Base-by-base conservation (phyloP, 2,329 filamentous ascomycete species). In the Aureobasidium sp. region DNA sequence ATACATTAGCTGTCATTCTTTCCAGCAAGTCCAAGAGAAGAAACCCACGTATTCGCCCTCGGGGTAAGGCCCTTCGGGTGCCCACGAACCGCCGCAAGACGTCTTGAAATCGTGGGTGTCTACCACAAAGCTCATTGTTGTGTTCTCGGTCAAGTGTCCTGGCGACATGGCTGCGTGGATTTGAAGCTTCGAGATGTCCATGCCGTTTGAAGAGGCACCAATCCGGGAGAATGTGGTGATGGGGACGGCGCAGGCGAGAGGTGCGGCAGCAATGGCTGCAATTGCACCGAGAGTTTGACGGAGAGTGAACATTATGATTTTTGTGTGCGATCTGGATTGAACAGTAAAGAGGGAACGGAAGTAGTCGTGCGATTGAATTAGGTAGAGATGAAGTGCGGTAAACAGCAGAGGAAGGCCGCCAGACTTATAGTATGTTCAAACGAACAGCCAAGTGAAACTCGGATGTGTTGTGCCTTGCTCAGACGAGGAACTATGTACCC, bases 121-220 rank as follows among this genome's bases (percentile, higher is more conserved):
- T 12, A 57, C 48, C 17, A 51, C 22, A 22, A 57, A 55, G 38
- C 16, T 42, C 37, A 57, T 38, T 16, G 56, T 45, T 12, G 32
- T 34, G 34, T 56, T 49, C 8, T 51, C 22, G 16, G 37, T 50
- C 22, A 40, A 44, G 34, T 40, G 24, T n/a, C 22, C 25, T 3
- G 19, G 22, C 17, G 16, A 40, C 35, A 30, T 53, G 19, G 55
- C 22, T n/a, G 29, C 30, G 29, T 54, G 30, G 6, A 51, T 32
- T 14, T 21, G 19, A 3, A 56, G 29, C 3, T 53, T 11, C 17
- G 34, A 22, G 42, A 56, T 49, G 17, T 32, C 35, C 27, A 51
- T 40, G 17, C 35, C 37, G 6, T 41, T 51, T 3, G 48, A 49
- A 0, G 48, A 51, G 10, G 8, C 19, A 7, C 35, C 37, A 3